Conservation (phyloP, 2,329 filamentous ascomycete species). For the Curvularia sp. region DNA sequence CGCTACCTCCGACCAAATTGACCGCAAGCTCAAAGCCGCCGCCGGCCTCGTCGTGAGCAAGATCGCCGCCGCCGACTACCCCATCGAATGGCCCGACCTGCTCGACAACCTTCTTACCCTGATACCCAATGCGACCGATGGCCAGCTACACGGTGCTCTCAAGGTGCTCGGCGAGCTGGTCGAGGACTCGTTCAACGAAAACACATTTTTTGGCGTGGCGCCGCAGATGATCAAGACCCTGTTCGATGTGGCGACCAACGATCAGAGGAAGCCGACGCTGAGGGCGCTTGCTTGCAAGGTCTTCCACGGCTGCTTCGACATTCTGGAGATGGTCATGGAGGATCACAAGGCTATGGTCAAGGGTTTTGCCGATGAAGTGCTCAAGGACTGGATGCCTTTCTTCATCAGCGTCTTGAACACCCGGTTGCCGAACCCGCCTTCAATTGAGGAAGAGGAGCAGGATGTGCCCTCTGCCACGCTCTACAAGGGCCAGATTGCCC, state of each 20-base stretch:
- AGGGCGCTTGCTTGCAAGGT: constrained; percentile 87
- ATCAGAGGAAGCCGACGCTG: constrained; percentile 74
- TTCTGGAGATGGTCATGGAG: constrained; percentile 95
- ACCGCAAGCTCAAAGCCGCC: constrained; percentile 87
- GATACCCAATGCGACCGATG: constrained; percentile 76
- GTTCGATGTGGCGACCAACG: constrained; percentile 80
- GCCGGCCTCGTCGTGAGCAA: constrained; percentile 91
- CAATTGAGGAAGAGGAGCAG: constrained; percentile 64
- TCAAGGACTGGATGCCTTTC: constrained; percentile 87
- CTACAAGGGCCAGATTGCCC: constrained; percentile 81
- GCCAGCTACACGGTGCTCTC: constrained; percentile 85
- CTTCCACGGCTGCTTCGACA: constrained; percentile 90
- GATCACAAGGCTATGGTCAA: constrained; percentile 87
- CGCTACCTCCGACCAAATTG: constrained; percentile 73
- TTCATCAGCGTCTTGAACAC: constrained; percentile 81
- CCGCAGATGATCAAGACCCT: constrained; percentile 83
- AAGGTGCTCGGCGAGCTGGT: constrained; percentile 89
- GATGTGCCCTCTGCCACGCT: constrained; percentile 63
- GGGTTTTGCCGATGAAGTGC: constrained; percentile 84
- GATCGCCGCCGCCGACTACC: constrained; percentile 91
- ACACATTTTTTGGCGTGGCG: constrained; percentile 92
- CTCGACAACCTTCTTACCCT: constrained; percentile 80
- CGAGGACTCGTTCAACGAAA: constrained; percentile 90
- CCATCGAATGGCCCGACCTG: constrained; percentile 91
- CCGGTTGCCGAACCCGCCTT: constrained; percentile 68